Base-by-base conservation (phyloP, 345 rosid species). In the Mallotus nudiflorus region DNA sequence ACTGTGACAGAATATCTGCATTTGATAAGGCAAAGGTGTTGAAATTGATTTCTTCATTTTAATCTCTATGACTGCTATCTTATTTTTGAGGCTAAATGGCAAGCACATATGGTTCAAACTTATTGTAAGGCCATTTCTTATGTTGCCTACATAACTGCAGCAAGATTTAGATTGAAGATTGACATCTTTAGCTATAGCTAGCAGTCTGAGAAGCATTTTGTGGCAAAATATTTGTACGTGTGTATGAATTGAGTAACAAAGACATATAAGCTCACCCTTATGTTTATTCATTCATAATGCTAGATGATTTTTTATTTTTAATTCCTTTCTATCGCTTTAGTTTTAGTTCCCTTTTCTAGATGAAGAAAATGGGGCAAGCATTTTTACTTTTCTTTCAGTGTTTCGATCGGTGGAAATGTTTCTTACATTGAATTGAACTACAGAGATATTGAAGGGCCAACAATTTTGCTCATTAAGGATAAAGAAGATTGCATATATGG, bases 381-480 rank as follows among this genome's bases (percentile, higher is more conserved):
- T 25, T 42, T 5, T 55, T 70, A 60, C 27, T 46, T 70, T 72
- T 7, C 33, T 65, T 69, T 50, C 64, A 28, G 55, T 62, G 81
- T 80, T 45, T 68, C 45, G 22, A 73, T 50, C 68, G 52, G 54
- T 55, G 50, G 74, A 68, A 61, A 44, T 37, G 2, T 24, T 53
- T 65, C 14, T 42, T 9, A 42, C 1, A 55, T 72, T 77, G 39
- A 51, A 49, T 77, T 76, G 66, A 78, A 68, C 69, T 88, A 90
- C 88, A 93, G 98, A 69, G 82, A 80, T 63, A 75, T 75, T 9
- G 85, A 89, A 58, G 88, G 90, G 18, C 83, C 90, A 22, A 80
- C 95, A 5, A 81, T 94, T 73, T 77, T 94, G 69, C 69, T 88
- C 62, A 72, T 91, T 72, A 91, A 89, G 81, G 98, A 91, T 83